These are phyloP conservation scores for Aureobasidium sp. DNA, from an alignment of 2,329 filamentous ascomycete species.

Conservation along the genomic window DNA sequence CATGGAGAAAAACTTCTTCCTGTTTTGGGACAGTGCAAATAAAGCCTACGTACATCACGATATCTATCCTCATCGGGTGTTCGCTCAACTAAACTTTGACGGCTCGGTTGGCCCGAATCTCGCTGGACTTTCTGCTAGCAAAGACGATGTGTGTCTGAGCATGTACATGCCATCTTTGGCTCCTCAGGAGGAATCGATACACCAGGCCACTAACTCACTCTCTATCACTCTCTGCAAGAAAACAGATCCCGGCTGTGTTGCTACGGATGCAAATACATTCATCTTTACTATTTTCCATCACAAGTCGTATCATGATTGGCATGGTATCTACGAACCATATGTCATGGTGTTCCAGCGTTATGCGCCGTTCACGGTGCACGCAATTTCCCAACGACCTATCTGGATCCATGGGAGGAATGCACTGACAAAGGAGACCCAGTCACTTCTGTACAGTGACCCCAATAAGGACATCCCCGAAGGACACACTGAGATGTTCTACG, in stretches of 20 bases:
- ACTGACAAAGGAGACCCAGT: slow-evolving; percentile 23
- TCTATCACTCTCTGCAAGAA: slow-evolving; percentile 49
- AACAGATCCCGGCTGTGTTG: slow-evolving; percentile 38
- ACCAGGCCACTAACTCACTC: slow-evolving; percentile 56
- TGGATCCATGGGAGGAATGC: slow-evolving; percentile 49
- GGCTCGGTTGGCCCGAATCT: slow-evolving; percentile 45
- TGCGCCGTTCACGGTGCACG: slow-evolving; percentile 46
- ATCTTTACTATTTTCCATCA: slow-evolving; percentile 50
- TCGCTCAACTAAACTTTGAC: slow-evolving; percentile 40
- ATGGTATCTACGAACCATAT: slow-evolving; percentile 51
- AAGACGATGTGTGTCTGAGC: slow-evolving; percentile 42
- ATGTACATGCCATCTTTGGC: slow-evolving; percentile 39
- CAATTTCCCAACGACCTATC: slow-evolving; percentile 44
- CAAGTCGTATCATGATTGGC: slow-evolving; percentile 45
- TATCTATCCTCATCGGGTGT: slow-evolving; percentile 43
- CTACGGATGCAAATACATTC: slow-evolving; percentile 45
- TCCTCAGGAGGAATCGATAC: slow-evolving; percentile 41
- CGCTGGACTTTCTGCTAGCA: slow-evolving; percentile 29
- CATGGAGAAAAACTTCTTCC: slow-evolving; percentile 58
- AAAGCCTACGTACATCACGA: slow-evolving; percentile 50
- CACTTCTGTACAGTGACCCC: not conserved
- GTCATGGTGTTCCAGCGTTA: slow-evolving; percentile 44
- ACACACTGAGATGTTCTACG: slow-evolving; percentile 51
- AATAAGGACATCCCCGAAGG: slow-evolving; percentile 22
- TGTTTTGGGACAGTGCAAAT: slow-evolving; percentile 50